phyloP scores from a whole-genome alignment of 768 basidiomycete genomes.

The Kwoniella europaea region DNA sequence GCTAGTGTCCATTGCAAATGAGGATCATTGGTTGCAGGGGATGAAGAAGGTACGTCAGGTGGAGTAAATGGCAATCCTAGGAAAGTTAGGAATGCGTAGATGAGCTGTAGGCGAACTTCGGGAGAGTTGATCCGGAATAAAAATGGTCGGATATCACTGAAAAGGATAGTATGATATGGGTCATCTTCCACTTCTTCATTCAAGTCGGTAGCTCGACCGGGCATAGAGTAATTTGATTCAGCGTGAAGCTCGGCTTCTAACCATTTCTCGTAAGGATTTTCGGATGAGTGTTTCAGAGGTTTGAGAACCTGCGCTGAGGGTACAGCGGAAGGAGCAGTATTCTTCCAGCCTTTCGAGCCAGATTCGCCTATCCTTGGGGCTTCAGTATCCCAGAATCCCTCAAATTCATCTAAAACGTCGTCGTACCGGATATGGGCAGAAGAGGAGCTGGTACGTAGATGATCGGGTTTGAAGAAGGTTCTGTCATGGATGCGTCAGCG shows the following conservation, averaged over 20 bases:
- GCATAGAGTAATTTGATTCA: slow-evolving; percentile 21
- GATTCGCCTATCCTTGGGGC: slow-evolving; percentile 27
- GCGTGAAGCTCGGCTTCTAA: slow-evolving; percentile 42
- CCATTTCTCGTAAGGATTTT: slow-evolving; percentile 55
- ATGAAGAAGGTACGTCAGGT: slow-evolving; percentile 55
- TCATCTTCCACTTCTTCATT: slow-evolving; percentile 57
- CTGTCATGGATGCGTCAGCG: slow-evolving; percentile 19
- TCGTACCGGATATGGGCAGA: slow-evolving; percentile 20
- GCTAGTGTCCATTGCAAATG: slow-evolving; percentile 46
- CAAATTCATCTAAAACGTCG: slow-evolving; percentile 47
- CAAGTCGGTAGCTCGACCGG: slow-evolving; percentile 47
- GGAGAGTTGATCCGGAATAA: slow-evolving; percentile 54
- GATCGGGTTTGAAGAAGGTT: slow-evolving; percentile 56
- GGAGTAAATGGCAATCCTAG: slow-evolving; percentile 58
- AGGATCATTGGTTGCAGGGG: slow-evolving; percentile 53
- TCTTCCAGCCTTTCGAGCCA: slow-evolving; percentile 56
- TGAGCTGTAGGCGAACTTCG: slow-evolving; percentile 54
- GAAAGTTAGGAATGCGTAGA: slow-evolving; percentile 59
- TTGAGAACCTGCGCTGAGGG: background rate
- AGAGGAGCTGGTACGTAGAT: slow-evolving; percentile 17
- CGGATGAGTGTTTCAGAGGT: slow-evolving; percentile 5
- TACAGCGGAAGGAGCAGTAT: background rate
- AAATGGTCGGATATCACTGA: slow-evolving; percentile 57
- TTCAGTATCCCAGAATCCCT: slow-evolving; percentile 60
- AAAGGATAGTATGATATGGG: slow-evolving; percentile 59